Conservation (phyloP, 1,284 basidiomycete genomes). For the Sporisorium iseilematis-ciliati region DNA sequence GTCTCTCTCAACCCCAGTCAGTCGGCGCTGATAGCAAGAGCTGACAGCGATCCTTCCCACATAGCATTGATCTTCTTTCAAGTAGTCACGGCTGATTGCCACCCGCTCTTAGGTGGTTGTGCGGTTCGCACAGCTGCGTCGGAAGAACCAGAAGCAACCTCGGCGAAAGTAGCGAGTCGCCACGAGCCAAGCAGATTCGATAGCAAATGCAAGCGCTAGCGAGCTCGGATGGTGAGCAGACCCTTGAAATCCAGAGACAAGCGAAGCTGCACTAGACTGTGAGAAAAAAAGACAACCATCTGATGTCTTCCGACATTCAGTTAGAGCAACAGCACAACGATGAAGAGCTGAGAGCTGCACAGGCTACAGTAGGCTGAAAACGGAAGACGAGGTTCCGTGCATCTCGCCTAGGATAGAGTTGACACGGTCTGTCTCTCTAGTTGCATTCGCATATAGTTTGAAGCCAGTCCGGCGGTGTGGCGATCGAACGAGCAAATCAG, state of each 20-base stretch:
- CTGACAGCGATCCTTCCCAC: too few relatives aligned
- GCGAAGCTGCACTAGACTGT: neutral
- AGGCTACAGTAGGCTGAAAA: neutral
- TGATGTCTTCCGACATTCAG: neutral
- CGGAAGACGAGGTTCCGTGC: constrained; percentile 12
- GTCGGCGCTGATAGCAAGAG: too few relatives aligned
- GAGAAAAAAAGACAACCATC: neutral
- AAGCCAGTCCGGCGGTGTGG: neutral
- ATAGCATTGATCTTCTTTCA: too few relatives aligned
- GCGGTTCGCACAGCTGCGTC: too few relatives aligned
- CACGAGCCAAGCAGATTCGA: neutral
- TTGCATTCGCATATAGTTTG: neutral
- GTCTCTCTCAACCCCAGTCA: too few relatives aligned
- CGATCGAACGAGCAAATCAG: constrained; percentile 2
- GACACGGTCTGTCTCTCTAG: too few relatives aligned
- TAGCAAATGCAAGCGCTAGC: neutral
- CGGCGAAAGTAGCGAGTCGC: constrained; percentile 5
- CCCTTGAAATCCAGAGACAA: neutral
- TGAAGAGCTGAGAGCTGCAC: neutral
- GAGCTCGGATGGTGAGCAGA: neutral
- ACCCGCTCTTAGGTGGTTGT: too few relatives aligned
- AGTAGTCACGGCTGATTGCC: too few relatives aligned
- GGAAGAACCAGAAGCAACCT: neutral
- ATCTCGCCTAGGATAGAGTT: constrained; percentile 6
- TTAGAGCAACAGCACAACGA: neutral